Percentiles rank a stretch among this genome's conserved stretches.
These are phyloP conservation scores for Funneliformis geosporum DNA, from an alignment of 192 early-diverging fungal genomes.

Conservation along the genomic window DNA sequence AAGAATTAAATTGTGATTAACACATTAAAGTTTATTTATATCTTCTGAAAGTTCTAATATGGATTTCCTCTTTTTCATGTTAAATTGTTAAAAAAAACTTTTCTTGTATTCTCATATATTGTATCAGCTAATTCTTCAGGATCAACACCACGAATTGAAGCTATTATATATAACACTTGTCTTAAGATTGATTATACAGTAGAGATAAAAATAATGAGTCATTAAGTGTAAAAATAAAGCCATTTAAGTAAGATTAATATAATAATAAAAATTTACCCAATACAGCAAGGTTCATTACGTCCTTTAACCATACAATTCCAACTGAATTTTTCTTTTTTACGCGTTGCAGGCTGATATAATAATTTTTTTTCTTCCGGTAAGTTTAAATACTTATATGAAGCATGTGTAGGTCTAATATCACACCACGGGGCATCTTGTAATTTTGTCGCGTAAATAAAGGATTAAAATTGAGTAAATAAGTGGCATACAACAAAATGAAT, in stretches of 20 bases:
- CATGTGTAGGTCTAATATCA: constrained; percentile 86
- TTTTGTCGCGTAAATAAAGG: too few relatives aligned
- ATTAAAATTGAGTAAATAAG: neutral
- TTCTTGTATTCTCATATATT: constrained; percentile 67
- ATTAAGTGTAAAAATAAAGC: too few relatives aligned
- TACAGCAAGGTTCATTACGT: constrained; percentile 83
- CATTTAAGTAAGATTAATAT: too few relatives aligned
- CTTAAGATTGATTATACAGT: constrained; percentile 44
- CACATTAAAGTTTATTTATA: too few relatives aligned
- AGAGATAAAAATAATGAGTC: neutral
- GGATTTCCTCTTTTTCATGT: too few relatives aligned
- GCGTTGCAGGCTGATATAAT: constrained; percentile 49
- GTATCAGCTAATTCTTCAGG: constrained; percentile 55
- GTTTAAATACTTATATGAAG: constrained; percentile 63
- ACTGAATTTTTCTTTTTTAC: constrained; percentile 79
- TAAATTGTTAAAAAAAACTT: too few relatives aligned
- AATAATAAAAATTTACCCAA: constrained; percentile 50
- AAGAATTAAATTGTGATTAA: too few relatives aligned
- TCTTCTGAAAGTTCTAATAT: too few relatives aligned
- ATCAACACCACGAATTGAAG: constrained; percentile 56
- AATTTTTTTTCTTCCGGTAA: constrained; percentile 35
- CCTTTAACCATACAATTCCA: constrained; percentile 71
- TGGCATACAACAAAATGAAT: neutral
- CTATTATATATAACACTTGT: constrained; percentile 69
- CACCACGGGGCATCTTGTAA: constrained; percentile 85